These are phyloP conservation scores for Fusarium sp. DNA, from an alignment of 2,329 filamentous ascomycete genomes.

Conservation along the genomic window DNA sequence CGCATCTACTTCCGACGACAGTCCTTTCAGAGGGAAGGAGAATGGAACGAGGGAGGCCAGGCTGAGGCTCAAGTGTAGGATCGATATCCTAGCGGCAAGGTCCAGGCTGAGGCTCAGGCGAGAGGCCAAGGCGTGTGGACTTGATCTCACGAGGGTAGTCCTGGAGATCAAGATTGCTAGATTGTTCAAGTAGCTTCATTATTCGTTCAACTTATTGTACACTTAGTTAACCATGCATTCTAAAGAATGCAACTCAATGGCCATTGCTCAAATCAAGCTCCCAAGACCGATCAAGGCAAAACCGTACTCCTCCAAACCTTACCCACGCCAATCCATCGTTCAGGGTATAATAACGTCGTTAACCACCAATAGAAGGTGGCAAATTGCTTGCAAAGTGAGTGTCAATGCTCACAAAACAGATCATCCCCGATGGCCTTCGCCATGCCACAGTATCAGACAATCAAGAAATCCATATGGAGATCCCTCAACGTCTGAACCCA, in stretches of 20 bases:
- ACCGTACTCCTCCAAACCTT: neutral
- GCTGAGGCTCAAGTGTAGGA: slow-evolving; percentile 7
- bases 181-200: neutral
- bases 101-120: neutral
- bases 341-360: neutral
- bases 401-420: neutral
- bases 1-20: slow-evolving; percentile 61
- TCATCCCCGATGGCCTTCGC: neutral
- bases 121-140: neutral
- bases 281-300: neutral
- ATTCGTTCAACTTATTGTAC: neutral
- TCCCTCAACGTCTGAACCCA: slow-evolving; percentile 60
- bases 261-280: neutral
- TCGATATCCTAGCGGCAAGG: neutral
- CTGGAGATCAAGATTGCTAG: neutral
- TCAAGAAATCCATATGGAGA: slow-evolving; percentile 56
- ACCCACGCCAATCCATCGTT: neutral
- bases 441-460: slow-evolving; percentile 48
- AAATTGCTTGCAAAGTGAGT: neutral
- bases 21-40: slow-evolving; percentile 5
- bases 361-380: neutral
- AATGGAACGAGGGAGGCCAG: neutral
- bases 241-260: slow-evolving; percentile 47
- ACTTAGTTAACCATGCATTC: slow-evolving; percentile 57
- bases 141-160: neutral